Percentiles rank a stretch among this genome's conserved stretches.
Conservation (phyloP, 257 asterid genomes). For the Primulina eburnea region DNA sequence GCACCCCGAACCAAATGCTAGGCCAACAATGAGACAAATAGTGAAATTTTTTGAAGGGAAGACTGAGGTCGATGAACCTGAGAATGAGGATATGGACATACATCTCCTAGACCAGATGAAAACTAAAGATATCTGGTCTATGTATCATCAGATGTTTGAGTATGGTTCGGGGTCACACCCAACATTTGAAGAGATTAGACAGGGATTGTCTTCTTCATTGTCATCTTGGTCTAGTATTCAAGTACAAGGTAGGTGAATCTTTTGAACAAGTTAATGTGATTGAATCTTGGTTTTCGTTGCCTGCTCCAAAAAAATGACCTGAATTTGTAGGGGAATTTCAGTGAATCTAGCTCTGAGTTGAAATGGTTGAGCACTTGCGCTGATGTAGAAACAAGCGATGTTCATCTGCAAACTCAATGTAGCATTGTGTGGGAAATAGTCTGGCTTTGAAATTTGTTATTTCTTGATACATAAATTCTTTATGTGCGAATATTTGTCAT, state of each 20-base stretch:
- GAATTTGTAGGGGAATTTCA: conserved; percentile 13
- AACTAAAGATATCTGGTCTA: conserved; percentile 36
- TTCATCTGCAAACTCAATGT: conserved; percentile 19
- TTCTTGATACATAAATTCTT: conserved; percentile 16
- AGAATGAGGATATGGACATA: conserved; percentile 41
- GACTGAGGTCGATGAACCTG: conserved; percentile 36
- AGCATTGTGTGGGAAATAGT: not conserved
- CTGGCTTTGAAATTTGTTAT: not conserved
- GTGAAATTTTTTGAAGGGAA: conserved; percentile 54
- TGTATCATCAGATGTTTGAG: conserved; percentile 34
- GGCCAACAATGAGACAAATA: conserved; percentile 73
- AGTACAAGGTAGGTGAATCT: conserved; percentile 55
- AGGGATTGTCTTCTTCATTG: conserved; percentile 41
- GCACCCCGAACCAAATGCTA: conserved; percentile 41
- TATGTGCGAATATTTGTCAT: not conserved
- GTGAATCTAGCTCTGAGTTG: conserved; percentile 20
- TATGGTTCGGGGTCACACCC: conserved; percentile 50
- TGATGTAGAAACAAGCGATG: conserved; percentile 11
- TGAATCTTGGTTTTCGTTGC: not conserved
- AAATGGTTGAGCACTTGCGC: not conserved
- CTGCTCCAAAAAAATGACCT: conserved; percentile 8
- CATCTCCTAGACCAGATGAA: conserved; percentile 47
- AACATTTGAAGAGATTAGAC: conserved; percentile 50
- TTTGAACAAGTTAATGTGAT: not conserved
- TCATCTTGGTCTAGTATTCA: conserved; percentile 56